Conservation (phyloP, 345 rosid species). For the Trapa incisa region DNA sequence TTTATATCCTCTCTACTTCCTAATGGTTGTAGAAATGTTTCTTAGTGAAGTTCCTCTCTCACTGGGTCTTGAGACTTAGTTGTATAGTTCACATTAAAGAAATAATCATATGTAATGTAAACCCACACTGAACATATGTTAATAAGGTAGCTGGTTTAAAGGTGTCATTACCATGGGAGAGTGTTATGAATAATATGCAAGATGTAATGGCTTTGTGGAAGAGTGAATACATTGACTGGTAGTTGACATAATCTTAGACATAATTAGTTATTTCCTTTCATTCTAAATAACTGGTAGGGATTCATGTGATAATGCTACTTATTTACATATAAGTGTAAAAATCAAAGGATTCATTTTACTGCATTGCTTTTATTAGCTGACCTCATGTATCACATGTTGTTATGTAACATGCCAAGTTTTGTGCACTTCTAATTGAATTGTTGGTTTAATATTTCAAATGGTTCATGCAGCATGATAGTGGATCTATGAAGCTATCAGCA, state of each 20-base stretch:
- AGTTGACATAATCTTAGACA: background rate
- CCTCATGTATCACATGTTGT: background rate
- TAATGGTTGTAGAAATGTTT: no score
- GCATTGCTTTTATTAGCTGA: background rate
- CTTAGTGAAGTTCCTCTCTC: no score
- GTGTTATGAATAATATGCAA: background rate
- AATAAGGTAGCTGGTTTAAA: background rate
- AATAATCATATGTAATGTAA: background rate
- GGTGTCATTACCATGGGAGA: background rate
- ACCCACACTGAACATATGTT: background rate
- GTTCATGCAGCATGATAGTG: conserved; percentile 35
- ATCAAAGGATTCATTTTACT: background rate
- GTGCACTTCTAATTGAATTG: background rate
- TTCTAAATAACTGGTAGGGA: background rate
- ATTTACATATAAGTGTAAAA: background rate
- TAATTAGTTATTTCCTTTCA: background rate
- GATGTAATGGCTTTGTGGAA: background rate
- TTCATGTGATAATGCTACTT: conserved; percentile 1
- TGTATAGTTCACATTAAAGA: background rate
- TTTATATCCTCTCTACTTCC: no score
- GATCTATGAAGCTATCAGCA: conserved; percentile 20
- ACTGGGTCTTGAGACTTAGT: background rate
- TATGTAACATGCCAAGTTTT: background rate
- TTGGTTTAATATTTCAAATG: conserved; percentile 2
- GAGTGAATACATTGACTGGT: background rate